phyloP scores from a whole-genome alignment of 768 basidiomycete species.

The Daedaleopsis nitida region DNA sequence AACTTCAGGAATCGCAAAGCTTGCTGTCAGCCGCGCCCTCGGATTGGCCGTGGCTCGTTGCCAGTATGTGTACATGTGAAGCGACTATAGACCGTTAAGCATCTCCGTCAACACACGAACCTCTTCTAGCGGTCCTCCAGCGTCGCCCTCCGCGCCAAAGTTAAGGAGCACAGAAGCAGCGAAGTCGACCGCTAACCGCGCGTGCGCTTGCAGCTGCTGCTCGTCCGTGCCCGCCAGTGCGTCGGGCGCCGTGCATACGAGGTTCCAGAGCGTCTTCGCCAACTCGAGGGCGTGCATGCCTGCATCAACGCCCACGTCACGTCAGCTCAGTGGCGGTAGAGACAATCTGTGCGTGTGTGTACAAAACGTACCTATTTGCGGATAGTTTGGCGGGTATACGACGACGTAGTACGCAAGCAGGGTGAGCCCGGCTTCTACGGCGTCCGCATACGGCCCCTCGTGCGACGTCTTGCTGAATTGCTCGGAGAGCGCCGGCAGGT shows the following conservation, averaged over 20 bases:
- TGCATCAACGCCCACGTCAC: conserved; percentile 30
- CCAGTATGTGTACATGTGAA: no score
- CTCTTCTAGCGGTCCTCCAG: conserved; percentile 59
- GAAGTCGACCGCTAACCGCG: conserved; percentile 41
- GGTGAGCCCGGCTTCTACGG: conserved; percentile 54
- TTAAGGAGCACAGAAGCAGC: conserved; percentile 45
- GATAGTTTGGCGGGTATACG: conserved; percentile 76
- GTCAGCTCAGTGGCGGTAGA: background rate
- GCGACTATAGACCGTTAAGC: conserved; percentile 23
- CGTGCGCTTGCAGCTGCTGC: conserved; percentile 16
- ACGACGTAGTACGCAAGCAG: conserved; percentile 67
- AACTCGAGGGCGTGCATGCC: conserved; percentile 78
- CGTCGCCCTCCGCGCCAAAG: conserved; percentile 66
- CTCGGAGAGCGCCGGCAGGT: conserved; percentile 59
- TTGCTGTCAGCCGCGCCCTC: background rate
- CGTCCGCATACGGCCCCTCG: conserved; percentile 55
- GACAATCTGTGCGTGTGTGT: background rate
- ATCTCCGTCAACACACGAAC: conserved; percentile 46
- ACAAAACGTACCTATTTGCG: conserved; percentile 67
- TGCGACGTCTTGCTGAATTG: conserved; percentile 72
- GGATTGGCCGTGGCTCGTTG: no score
- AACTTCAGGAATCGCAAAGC: background rate
- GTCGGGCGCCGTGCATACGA: conserved; percentile 36
- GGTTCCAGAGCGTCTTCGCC: conserved; percentile 80
- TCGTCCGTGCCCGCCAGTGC: conserved; percentile 1